These are phyloP conservation scores for Cardamine chenopodiifolia DNA, from an alignment of 345 rosid genomes.

Conservation along the genomic window DNA sequence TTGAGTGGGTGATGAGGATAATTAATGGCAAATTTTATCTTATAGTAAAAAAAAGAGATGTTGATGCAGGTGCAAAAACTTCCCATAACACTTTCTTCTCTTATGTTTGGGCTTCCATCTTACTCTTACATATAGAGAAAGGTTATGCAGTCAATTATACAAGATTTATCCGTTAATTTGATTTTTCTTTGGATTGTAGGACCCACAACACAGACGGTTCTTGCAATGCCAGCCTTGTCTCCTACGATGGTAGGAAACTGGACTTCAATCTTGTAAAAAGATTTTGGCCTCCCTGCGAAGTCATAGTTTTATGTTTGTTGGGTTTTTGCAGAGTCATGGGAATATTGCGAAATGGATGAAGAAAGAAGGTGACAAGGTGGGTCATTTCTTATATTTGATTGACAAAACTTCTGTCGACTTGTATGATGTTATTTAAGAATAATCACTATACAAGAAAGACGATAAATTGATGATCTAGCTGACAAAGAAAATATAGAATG, in stretches of 20 bases:
- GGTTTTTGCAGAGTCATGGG: conserved; percentile 80
- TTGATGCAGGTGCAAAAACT: conserved; percentile 9
- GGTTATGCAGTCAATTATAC: conserved; percentile 1
- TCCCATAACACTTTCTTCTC: conserved; percentile 7
- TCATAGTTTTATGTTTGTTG: conserved; percentile 39
- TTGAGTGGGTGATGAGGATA: conserved; percentile 1
- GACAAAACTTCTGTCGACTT: conserved; percentile 11
- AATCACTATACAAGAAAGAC: conserved; percentile 18
- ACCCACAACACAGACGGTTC: conserved; percentile 59
- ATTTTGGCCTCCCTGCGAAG: conserved; percentile 32
- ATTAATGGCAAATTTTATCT: neutral
- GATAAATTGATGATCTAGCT: neutral
- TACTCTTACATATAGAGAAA: neutral
- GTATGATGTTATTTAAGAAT: conserved; percentile 29
- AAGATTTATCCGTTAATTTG: conserved; percentile 13
- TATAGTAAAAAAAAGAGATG: neutral
- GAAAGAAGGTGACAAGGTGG: conserved; percentile 97
- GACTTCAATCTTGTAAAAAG: conserved; percentile 10
- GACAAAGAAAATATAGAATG: conserved; percentile 21
- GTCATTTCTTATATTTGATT: conserved; percentile 26
- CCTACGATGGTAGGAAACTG: conserved; percentile 84
- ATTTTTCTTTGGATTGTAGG: conserved; percentile 63
- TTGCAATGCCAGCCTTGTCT: conserved; percentile 97
- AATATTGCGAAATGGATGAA: conserved; percentile 88
- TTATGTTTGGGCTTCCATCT: conserved; percentile 14